These are phyloP conservation scores for Verbena officinalis DNA, from an alignment of 257 asterid genomes.

Conservation along the genomic window DNA sequence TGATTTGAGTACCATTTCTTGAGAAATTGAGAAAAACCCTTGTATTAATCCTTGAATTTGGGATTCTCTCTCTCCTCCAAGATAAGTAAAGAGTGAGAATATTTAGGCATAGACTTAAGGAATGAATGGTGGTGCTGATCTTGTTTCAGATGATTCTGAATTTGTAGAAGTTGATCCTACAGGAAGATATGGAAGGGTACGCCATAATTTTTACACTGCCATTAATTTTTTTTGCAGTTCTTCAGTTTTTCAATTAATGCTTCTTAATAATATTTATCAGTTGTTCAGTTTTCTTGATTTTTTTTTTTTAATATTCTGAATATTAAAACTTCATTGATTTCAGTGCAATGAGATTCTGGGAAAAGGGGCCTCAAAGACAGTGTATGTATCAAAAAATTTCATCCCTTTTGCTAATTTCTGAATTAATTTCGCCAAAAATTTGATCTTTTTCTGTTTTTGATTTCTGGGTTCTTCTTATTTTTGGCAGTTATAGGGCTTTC, in stretches of 20 bases:
- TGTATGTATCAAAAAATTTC: constrained; percentile 50
- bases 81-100: constrained; percentile 11
- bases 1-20: constrained; percentile 11
- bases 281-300: constrained; percentile 15
- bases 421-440: neutral
- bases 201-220: constrained; percentile 6
- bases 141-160: constrained; percentile 65
- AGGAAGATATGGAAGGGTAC: constrained; percentile 92
- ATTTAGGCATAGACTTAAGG: constrained; percentile 19
- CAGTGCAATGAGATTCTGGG: constrained; percentile 92
- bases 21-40: constrained; percentile 15
- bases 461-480: neutral
- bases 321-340: constrained; percentile 32
- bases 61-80: constrained; percentile 26
- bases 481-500: constrained; percentile 63
- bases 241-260: neutral
- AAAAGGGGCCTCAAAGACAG: constrained; percentile 83
- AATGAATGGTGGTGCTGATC: constrained; percentile 65
- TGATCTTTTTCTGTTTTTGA: neutral
- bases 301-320: neutral
- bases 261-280: constrained; percentile 6
- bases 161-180: constrained; percentile 89
- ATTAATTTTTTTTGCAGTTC: constrained; percentile 1
- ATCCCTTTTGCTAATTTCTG: neutral
- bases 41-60: constrained; percentile 26